Conservation (phyloP, 345 rosid genomes). For the Eucalyptus albens region DNA sequence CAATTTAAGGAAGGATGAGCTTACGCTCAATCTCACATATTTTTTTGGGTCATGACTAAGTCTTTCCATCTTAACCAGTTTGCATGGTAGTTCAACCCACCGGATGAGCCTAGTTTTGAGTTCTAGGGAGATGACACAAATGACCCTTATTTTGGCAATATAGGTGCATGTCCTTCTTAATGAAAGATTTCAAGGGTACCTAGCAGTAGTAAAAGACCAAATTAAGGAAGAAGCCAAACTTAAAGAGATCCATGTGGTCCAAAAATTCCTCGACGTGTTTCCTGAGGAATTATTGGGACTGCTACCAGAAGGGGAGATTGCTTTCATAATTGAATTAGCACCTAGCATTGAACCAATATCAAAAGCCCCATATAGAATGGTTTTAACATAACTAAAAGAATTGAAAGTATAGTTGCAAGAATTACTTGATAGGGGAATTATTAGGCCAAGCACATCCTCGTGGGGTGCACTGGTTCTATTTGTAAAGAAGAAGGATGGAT, state of each 20-base stretch:
- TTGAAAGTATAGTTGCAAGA: no score
- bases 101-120: no score
- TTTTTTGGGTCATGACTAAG: neutral
- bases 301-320: neutral
- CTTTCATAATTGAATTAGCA: neutral
- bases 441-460: no score
- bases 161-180: neutral
- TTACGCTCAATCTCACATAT: neutral
- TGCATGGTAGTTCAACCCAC: neutral
- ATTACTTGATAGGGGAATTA: no score
- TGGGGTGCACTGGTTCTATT: no score
- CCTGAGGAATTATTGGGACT: rapidly evolving
- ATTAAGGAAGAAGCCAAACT: neutral
- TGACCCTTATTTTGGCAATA: no score
- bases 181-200: neutral
- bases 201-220: rapidly evolving
- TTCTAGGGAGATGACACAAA: no score
- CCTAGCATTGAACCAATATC: neutral
- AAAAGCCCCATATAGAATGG: no score
- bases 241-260: neutral
- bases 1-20: no score
- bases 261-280: rapidly evolving
- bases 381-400: no score
- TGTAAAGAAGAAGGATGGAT: no score
- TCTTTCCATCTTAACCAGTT: neutral